Conservation (phyloP, 148 eudicot species). For the Cornus controversa region DNA sequence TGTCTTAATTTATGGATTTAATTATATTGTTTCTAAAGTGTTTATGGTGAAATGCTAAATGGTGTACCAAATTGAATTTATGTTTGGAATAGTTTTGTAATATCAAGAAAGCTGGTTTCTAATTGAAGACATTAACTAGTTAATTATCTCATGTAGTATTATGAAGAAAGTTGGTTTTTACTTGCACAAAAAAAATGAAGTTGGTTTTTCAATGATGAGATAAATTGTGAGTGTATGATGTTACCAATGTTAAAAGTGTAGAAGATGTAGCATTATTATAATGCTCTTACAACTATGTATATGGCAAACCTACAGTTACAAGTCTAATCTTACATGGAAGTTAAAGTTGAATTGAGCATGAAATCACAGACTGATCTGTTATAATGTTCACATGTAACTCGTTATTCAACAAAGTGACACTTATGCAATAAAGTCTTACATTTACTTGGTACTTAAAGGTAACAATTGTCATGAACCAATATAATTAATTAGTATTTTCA, state of each 20-base stretch:
- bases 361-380: neutral
- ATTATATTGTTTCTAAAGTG: neutral
- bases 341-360: neutral
- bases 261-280: too few relatives aligned
- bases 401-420: too few relatives aligned
- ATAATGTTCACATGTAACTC: neutral
- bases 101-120: too few relatives aligned
- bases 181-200: neutral
- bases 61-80: too few relatives aligned
- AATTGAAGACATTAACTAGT: too few relatives aligned
- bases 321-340: neutral
- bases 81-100: too few relatives aligned
- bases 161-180: too few relatives aligned
- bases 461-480: neutral
- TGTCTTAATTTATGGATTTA: too few relatives aligned
- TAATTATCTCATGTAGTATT: too few relatives aligned
- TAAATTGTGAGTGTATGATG: neutral
- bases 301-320: neutral
- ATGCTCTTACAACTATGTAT: too few relatives aligned
- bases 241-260: neutral
- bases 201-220: neutral
- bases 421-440: neutral
- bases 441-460: neutral
- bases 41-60: neutral
- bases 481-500: neutral